These are phyloP conservation scores for Penicillium paneum DNA, from an alignment of 2,329 filamentous ascomycete species.

Conservation along the genomic window DNA sequence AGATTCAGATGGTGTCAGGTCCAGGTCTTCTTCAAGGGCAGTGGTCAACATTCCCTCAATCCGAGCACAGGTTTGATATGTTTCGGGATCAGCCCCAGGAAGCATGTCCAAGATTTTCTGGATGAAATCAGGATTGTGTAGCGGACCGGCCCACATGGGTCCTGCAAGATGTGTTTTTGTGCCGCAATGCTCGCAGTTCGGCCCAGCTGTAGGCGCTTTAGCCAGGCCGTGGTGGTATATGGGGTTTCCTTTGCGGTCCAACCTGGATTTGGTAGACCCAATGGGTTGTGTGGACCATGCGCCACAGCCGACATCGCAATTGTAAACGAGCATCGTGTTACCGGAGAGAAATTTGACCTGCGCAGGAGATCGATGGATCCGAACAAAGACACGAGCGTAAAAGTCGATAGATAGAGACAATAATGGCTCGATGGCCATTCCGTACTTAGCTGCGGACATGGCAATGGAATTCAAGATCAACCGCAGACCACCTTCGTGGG, in stretches of 20 bases:
- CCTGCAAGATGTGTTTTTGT: constrained; percentile 83
- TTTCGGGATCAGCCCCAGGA: constrained; percentile 61
- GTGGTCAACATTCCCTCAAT: constrained; percentile 90
- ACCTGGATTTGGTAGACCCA: constrained; percentile 62
- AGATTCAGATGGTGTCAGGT: constrained; percentile 20
- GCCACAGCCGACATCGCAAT: constrained; percentile 87
- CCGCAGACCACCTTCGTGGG: constrained; percentile 84
- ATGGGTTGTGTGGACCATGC: constrained; percentile 82
- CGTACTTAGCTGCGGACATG: constrained; percentile 76
- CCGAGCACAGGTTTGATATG: constrained; percentile 75
- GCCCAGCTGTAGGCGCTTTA: constrained; percentile 64
- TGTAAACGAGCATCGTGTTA: constrained; percentile 91
- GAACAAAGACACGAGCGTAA: constrained; percentile 85
- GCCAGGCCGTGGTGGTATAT: constrained; percentile 78
- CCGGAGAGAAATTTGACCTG: constrained; percentile 87
- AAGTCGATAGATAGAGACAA: constrained; percentile 95
- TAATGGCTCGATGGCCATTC: constrained; percentile 82
- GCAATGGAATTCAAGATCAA: constrained; percentile 81
- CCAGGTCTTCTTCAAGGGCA: constrained; percentile 70
- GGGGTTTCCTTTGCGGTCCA: constrained; percentile 66
- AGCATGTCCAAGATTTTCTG: constrained; percentile 72
- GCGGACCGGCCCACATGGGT: constrained; percentile 89
- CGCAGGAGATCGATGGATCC: constrained; percentile 72
- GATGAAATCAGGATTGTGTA: constrained; percentile 83
- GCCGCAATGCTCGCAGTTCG: constrained; percentile 76